Evolutionary conservation across 2,329 filamentous ascomycete species (phyloP), one percentile per base, ranked within the genome.

Genomic region (Aspergillus piperis): DNA sequence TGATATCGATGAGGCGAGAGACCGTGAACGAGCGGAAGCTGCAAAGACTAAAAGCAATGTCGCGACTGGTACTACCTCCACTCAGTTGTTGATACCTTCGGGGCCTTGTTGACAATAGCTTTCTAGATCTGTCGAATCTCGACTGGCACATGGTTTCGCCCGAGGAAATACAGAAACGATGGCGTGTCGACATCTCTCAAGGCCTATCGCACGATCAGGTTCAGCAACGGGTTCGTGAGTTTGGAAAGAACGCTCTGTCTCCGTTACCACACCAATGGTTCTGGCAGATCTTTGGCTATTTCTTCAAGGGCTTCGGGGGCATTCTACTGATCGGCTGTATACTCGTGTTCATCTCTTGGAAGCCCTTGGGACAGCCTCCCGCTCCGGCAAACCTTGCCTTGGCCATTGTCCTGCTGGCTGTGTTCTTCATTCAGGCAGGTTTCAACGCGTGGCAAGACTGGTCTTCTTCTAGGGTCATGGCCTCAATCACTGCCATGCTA

Each of bases 401-500:
- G 23, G 90, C 87, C 0, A 90, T 91, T 67, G 89, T 93, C 2
- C 78, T 93, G 5, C 72, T 88, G 1, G 83, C 86, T 5, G 89
- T 93, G 7, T 93, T 88, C 68, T 75, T 87, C 64, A 84, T 89
- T 42, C 86, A 89, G 67, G 90, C 88, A 63, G 84, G 80, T 2
- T 92, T 92, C 77, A 88, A 88, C 69, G 84, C 84, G 69, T 89
- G 83, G 80, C 86, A 88, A 69, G 90, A 93, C 71, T 93, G 89
- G 85, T 91, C 89, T 2, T 90, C 88, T 0, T 89, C 85, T 1
- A 81, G 87, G 5, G 89, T 92, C 58, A 93, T 93, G 90, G 85
- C 86, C 17, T 91, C 88, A 0, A 93, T 93, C 71, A 90, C 88
- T 51, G 88, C 84, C 17, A 90, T 93, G 89, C 81, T 93, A n/a